A percentile compares a stretch with the other conserved stretches of the same genome.
Conservation (phyloP, 2,329 filamentous ascomycete genomes). For the Aureobasidium sp. region DNA sequence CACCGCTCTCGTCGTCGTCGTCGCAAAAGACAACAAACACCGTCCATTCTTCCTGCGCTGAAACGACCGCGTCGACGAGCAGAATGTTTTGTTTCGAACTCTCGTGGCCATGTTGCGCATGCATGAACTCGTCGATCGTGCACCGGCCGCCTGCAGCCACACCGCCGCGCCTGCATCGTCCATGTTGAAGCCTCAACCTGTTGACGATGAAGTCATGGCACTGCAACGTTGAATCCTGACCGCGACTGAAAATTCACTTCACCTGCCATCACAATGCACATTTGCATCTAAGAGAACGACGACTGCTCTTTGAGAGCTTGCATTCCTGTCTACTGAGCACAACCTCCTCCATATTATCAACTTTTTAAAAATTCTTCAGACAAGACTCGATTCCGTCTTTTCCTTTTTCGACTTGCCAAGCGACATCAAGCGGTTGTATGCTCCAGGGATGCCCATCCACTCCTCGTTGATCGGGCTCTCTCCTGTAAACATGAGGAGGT, state of each 20-base stretch:
- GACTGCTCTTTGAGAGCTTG: not conserved
- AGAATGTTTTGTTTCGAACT: not conserved
- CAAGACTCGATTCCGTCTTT: not conserved
- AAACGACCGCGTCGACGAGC: not conserved
- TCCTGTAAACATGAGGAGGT: constrained; percentile 60
- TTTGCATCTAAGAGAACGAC: not conserved
- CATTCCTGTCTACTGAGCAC: not conserved
- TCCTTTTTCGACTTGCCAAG: constrained; percentile 2
- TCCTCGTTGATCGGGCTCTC: constrained; percentile 62
- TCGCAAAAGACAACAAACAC: not conserved
- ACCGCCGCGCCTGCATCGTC: constrained; percentile 3
- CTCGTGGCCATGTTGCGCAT: not conserved
- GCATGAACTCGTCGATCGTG: not conserved
- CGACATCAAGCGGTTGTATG: constrained; percentile 12
- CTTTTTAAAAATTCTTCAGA: not conserved
- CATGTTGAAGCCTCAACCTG: constrained; percentile 5
- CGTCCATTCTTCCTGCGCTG: not conserved
- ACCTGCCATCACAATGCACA: not conserved
- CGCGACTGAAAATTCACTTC: not conserved
- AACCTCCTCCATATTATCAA: not conserved
- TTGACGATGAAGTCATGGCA: not conserved
- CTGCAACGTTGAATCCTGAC: not conserved
- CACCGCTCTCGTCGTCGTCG: not conserved
- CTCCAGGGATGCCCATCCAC: constrained; percentile 42
- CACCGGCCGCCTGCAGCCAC: constrained; percentile 6